Evolutionary conservation across 306 rosid genomes (phyloP).

Genomic region (Vachellia pachyceras): DNA sequence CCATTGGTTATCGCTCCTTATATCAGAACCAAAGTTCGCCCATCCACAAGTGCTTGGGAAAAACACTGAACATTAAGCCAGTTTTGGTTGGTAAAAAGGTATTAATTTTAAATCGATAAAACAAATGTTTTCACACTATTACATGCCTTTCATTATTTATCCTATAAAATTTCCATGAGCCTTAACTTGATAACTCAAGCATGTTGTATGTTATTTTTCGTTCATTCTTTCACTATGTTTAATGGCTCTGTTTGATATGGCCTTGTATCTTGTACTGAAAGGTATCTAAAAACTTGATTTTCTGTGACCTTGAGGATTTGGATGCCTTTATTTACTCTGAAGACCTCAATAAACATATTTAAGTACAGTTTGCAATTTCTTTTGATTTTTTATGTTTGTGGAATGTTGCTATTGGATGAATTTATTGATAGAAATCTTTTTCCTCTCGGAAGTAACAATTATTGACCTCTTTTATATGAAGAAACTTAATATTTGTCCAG

Average conservation of each 20-base stretch:
- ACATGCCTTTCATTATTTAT: background rate
- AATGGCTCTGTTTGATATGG: slow-evolving; percentile 1
- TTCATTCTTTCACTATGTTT: background rate
- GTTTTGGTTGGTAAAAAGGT: background rate
- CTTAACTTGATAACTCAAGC: background rate
- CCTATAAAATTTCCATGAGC: background rate
- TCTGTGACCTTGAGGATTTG: slow-evolving; percentile 9
- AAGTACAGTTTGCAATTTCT: background rate
- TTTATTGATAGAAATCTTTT: background rate
- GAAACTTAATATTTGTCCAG: slow-evolving; percentile 15
- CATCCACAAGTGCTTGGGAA: background rate
- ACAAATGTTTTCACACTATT: background rate
- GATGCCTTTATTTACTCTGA: background rate
- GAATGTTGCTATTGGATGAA: background rate
- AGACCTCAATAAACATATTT: background rate
- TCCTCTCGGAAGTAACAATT: background rate
- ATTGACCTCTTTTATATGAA: slow-evolving; percentile 12
- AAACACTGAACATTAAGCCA: background rate
- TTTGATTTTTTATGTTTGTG: background rate
- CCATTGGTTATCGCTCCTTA: background rate
- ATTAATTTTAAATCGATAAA: background rate
- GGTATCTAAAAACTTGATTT: background rate
- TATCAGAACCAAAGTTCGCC: background rate
- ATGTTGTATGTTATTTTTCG: slow-evolving; percentile 1
- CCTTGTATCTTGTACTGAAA: background rate